Conservation (phyloP, 176 grass and related monocot genomes). For the Elymus sibiricus region DNA sequence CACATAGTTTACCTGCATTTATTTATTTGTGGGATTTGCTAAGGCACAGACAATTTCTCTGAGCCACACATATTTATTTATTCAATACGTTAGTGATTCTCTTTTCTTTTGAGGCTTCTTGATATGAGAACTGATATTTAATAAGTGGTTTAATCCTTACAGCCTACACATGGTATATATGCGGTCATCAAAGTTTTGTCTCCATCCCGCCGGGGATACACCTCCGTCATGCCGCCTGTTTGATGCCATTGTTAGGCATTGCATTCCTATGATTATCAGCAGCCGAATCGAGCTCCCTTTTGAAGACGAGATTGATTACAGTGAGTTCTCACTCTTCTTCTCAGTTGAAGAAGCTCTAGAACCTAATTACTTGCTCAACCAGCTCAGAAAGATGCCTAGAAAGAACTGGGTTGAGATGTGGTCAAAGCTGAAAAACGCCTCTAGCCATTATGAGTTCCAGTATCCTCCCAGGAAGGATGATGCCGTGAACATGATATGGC, state of each 20-base stretch:
- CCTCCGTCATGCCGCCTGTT: conserved; percentile 90
- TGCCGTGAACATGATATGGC: conserved; percentile 89
- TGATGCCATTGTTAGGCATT: conserved; percentile 90
- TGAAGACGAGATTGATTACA: conserved; percentile 93
- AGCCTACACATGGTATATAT: conserved; percentile 82
- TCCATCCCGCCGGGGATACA: conserved; percentile 86
- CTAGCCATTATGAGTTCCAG: conserved; percentile 76
- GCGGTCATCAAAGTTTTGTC: conserved; percentile 82
- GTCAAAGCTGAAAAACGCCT: conserved; percentile 64
- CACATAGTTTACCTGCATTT: too few species aligned
- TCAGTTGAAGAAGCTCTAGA: conserved; percentile 73
- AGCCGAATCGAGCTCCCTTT: conserved; percentile 93
- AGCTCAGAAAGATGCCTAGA: conserved; percentile 62
- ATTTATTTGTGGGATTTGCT: too few species aligned
- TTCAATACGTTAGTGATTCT: background rate
- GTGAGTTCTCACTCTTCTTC: conserved; percentile 84
- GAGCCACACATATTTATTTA: too few species aligned
- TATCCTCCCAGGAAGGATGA: conserved; percentile 57
- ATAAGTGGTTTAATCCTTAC: conserved; percentile 29
- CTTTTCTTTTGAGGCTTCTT: conserved; percentile 11
- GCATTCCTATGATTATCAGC: conserved; percentile 90
- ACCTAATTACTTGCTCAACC: conserved; percentile 64
- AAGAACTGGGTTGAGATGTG: conserved; percentile 79
- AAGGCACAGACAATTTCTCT: too few species aligned
- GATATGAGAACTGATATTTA: conserved; percentile 16